Base-by-base conservation (phyloP, 2,329 filamentous ascomycete species). In the Neurospora sp. region DNA sequence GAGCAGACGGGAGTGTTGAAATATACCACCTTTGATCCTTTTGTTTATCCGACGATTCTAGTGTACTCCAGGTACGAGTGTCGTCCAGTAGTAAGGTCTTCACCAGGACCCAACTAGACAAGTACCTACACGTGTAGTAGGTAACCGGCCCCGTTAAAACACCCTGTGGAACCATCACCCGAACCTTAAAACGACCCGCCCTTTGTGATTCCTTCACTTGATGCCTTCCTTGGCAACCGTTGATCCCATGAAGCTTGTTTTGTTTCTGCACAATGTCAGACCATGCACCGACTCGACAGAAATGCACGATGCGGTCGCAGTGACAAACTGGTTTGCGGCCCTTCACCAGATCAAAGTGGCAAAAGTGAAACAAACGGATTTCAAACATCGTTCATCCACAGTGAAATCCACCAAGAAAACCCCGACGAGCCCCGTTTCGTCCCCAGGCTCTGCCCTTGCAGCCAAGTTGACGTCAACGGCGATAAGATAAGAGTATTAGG, bases 401-500 rank as follows among this genome's bases (percentile, higher is more conserved):
- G 19, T 52, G 9, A 28, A 28, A 7, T 62, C 15, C 15, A 62
- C 52, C 52, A 33, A 28, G 28, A 28, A 28, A 62, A 62, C 52
- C 23, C 52, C 52, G 23, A 58, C 52, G 9, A 58, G 42, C n/a
- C 10, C 42, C n/a, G 2, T 23, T 19, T 19, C 9, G n/a, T 46
- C 42, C 42, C 42, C 42, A 43, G 52, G 52, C 52, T 62, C 13
- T 62, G 23, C 52, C 52, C 52, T 62, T 62, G 52, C 52, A 62
- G 52, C 3, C 0, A 62, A 62, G 13, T 68, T 68, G 46, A 68
- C 68, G 68, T 68, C 68, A 66, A 40, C 38, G 39, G 15, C 38
- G 68, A 68, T 68, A 68, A 68, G 68, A 68, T 68, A 68, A 68
- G 33, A 66, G 42, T 68, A 58, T 23, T 9, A 67, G 33, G 36